A percentile compares a stretch with the other conserved stretches of the same genome.
Evolutionary conservation across 805 yeast genomes (phyloP).

Genomic region (Metschnikowia vanudenii): DNA sequence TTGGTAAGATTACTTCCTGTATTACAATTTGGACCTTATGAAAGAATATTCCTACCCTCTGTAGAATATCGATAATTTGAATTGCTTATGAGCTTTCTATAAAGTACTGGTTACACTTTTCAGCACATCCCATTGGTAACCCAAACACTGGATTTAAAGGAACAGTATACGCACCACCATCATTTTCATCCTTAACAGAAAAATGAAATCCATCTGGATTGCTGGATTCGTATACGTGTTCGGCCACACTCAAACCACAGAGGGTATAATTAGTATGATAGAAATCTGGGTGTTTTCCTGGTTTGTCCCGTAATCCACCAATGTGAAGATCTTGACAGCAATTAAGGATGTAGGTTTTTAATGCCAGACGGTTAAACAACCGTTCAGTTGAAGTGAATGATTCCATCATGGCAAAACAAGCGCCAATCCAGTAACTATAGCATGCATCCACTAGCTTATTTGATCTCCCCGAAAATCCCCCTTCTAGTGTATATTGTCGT

Average conservation of each 20-base stretch:
- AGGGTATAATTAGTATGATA: conserved; percentile 89
- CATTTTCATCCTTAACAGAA: conserved; percentile 4
- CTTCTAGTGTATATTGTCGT: conserved; percentile 73
- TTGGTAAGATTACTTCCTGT: too few relatives aligned
- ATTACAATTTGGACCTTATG: too few relatives aligned
- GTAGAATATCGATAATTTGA: too few relatives aligned
- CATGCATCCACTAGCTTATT: conserved; percentile 96
- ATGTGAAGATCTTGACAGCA: conserved; percentile 65
- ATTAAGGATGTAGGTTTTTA: conserved; percentile 63
- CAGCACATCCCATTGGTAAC: conserved; percentile 46
- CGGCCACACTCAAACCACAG: conserved; percentile 67
- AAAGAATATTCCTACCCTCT: too few relatives aligned
- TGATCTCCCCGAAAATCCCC: conserved; percentile 86
- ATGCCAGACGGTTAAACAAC: conserved; percentile 53
- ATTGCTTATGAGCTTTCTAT: neutral
- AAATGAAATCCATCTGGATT: conserved; percentile 5
- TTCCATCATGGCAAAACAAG: conserved; percentile 63
- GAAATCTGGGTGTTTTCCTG: conserved; percentile 74
- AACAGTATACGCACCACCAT: conserved; percentile 13
- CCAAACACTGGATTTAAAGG: conserved; percentile 41
- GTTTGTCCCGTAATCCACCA: conserved; percentile 90
- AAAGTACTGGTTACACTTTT: conserved; percentile 21
- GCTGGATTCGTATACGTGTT: conserved; percentile 28
- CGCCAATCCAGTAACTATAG: conserved; percentile 95
- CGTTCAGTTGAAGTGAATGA: conserved; percentile 29